Evolutionary conservation across 2,329 filamentous ascomycete species (phyloP), one percentile per base, ranked within the genome.

Genomic region (Phyllosticta capitalensis): DNA sequence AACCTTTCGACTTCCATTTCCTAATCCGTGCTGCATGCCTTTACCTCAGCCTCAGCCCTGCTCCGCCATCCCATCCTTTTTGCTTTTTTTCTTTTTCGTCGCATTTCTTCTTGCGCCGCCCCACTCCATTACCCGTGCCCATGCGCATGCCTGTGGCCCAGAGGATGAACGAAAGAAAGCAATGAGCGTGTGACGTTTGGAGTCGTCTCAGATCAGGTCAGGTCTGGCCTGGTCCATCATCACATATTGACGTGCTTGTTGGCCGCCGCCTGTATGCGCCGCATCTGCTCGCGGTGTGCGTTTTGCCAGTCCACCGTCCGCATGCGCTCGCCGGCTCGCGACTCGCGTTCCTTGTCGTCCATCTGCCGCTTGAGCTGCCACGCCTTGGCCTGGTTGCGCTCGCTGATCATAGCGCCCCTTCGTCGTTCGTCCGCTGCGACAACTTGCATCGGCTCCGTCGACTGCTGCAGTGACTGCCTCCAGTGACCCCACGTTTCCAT

Each of bases 231-330:
- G 33, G 33, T 17, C 14, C 14, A 17, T 17, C 38, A 45, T 49
- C 19, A 21, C 19, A 9, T 10, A 20, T 52, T 24, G 52, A 59
- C 54, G 52, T 60, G 53, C 21, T 54, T 60, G 28, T 56, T 60
- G 17, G 80, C 82, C 54, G 75, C 72, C 14, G 79, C 79, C 69
- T 96, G 91, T 85, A 96, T 88, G 70, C 80, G 85, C 63, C 88
- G 80, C 82, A 96, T 81, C 0, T 87, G 89, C 63, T 92, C 87
- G 20, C 87, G 81, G 71, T 96, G 92, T 21, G 86, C 81, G 52
- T 89, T 87, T 56, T 88, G 78, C 77, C 95, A 82, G 63, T 88
- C 83, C 0, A 86, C 86, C 17, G 83, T 84, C 58, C 89, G 80
- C 88, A 95, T 94, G 64, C 83, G 81, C 70, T 87, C 83, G 64